A percentile compares a stretch with the other conserved stretches of the same genome.
These are phyloP conservation scores for Coniochaeta sp. DNA, from an alignment of 2,329 filamentous ascomycete species.

Conservation along the genomic window DNA sequence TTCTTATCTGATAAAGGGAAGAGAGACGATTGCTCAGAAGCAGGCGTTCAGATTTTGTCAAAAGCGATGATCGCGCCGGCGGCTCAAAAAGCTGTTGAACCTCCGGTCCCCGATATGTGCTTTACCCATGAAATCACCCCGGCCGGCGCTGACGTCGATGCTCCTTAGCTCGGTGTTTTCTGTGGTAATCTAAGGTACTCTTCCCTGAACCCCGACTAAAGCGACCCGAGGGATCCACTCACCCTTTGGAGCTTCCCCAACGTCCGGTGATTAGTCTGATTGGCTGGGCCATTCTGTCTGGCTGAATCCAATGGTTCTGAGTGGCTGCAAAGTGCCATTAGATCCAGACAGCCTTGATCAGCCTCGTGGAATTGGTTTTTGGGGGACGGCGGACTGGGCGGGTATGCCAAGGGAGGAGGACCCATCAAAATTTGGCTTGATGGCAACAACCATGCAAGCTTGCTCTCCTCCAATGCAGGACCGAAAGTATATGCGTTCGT, in stretches of 20 bases:
- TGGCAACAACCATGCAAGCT: background rate
- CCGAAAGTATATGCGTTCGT: background rate
- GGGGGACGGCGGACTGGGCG: background rate
- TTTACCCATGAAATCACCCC: background rate
- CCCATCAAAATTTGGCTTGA: slow-evolving; percentile 3
- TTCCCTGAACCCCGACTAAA: background rate
- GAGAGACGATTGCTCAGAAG: too few relatives aligned
- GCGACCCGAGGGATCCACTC: background rate
- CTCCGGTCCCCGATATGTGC: background rate
- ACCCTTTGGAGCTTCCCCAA: slow-evolving; percentile 15
- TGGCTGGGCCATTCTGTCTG: background rate
- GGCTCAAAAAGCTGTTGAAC: too few relatives aligned
- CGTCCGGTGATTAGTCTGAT: slow-evolving; percentile 15
- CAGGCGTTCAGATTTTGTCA: too few relatives aligned
- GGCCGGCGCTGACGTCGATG: background rate
- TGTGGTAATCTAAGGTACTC: too few relatives aligned
- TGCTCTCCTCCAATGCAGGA: background rate
- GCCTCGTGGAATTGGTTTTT: slow-evolving; percentile 4
- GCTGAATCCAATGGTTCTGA: slow-evolving; percentile 3
- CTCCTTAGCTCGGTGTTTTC: background rate
- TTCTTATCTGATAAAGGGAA: too few relatives aligned
- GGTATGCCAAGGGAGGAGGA: background rate
- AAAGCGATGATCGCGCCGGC: too few relatives aligned
- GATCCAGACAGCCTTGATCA: background rate
- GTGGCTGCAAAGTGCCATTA: slow-evolving; percentile 1